Base-by-base conservation (phyloP, 495 filamentous ascomycete genomes). In the Cercophora newfieldiana region DNA sequence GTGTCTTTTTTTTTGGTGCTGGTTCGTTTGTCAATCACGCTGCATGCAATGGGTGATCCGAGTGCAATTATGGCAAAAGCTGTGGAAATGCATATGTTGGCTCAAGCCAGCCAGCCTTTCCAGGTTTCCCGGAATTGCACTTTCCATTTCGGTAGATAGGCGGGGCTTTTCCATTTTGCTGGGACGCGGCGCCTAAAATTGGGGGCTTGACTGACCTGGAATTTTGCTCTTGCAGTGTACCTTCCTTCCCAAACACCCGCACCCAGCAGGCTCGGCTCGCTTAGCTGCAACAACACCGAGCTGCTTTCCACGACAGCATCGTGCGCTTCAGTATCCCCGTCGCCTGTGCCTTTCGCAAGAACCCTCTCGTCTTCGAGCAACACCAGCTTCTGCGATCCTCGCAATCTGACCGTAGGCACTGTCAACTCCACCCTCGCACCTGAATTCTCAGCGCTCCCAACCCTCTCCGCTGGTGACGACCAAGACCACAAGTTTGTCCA, bases 351-450 rank as follows among this genome's bases (percentile, higher is more conserved):
- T 49, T 88, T 91, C 70, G 91, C 92, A 28, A 86, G 86, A 58
- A 89, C 89, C 1, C 59, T 77, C 88, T 63, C 81, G 37, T 44
- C 87, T 59, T 86, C 87, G 1, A 88, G 91, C 47, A 91, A 93
- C 71, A 76, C 88, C 68, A 88, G 93, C 78, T 97, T 97, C 72
- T 98, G 95, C 79, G 93, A 99, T 72, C 95, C 95, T 24, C 90
- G 94, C 66, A 91, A 96, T 71, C 82, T 99, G 55, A 95, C 91
- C 4, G 93, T 97, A 50, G 87, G 88, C 73, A 82, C 87, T 1
- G 83, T 87, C 47, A 81, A 81, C 74, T 78, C 77, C 56, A 81
- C 75, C 67, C 74, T 86, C 64, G 80, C 83, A 30, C 80, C 87
- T 28, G 90, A 92, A 26, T 89, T 94, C 60, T 85, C 90, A 31